Evolutionary conservation across 345 rosid genomes (phyloP), one percentile per base, ranked within the genome.

Genomic region (Gossypium arboreum): DNA sequence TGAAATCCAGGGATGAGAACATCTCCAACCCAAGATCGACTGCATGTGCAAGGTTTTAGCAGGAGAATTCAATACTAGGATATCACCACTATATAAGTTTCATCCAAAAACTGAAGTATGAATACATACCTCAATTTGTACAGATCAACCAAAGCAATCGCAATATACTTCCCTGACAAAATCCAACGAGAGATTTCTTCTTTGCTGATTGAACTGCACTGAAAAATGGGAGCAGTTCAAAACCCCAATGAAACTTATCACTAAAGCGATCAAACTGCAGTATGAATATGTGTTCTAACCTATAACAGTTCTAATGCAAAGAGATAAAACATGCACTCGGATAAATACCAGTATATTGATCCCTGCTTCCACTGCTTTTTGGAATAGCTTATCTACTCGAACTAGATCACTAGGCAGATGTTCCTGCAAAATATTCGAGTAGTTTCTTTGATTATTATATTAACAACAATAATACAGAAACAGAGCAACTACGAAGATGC

Each of bases 131-230:
- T 90, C 80, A 90, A 85, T 83, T 91, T 95, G 80, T 84, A 86
- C 76, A 91, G 97, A 80, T 95, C 93, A 73, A 95, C 98, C 80
- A 95, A 85, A 2, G 97, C 99, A 84, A 95, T 93, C 24, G 86
- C 97, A 69, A 93, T 82, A 80, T 85, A 89, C 62, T 86, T 87
- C 81, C 97, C 99, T 1, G 94, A 93, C 80, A 88, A 84, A 51
- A 95, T 87, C 82, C 90, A 80, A 59, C 72, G 80, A 68, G 97
- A 84, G 75, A 95, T 86, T 78, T 95, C 94, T 60, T 84, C 83
- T 81, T 80, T 86, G 61, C 73, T 76, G 78, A 95, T 84, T 75
- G 98, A 90, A 79, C 97, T 90, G 92, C 91, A 90, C 99, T 95
- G 98, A 86, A 83, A 71, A 79, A 85, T 72, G 72, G 73, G 57